These are phyloP conservation scores for Daldinia bambusicola DNA, from an alignment of 495 filamentous ascomycete genomes.

Conservation along the genomic window DNA sequence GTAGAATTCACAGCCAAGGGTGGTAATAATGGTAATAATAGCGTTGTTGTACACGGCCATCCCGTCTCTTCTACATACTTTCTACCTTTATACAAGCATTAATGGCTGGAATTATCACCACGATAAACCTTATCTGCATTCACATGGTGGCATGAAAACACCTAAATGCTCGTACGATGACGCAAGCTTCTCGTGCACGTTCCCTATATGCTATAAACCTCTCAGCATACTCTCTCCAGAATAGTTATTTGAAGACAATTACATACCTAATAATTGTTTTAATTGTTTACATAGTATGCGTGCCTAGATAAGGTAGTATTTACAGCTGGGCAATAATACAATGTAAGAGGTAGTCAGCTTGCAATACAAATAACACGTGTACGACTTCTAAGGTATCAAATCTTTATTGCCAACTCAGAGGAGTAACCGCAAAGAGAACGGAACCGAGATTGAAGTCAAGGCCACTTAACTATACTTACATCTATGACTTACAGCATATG, in stretches of 20 bases:
- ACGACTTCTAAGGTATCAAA: neutral
- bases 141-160: slow-evolving; percentile 6
- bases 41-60: neutral
- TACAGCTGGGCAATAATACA: slow-evolving; percentile 3
- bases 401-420: slow-evolving; percentile 8
- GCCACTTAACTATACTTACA: slow-evolving; percentile 2
- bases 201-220: neutral
- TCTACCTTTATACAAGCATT: neutral
- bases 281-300: neutral
- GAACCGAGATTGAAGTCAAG: slow-evolving; percentile 4
- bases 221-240: neutral
- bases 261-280: neutral
- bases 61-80: neutral
- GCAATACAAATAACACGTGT: slow-evolving; percentile 8
- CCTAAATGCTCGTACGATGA: slow-evolving; percentile 34
- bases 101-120: neutral
- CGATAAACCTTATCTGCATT: slow-evolving; percentile 2
- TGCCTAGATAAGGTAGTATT: neutral
- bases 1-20: neutral
- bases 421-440: slow-evolving; percentile 3
- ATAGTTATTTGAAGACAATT: neutral
- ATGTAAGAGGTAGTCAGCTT: neutral
- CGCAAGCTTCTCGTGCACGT: slow-evolving; percentile 24
- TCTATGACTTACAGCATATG: slow-evolving; percentile 13
- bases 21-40: neutral